Conservation (phyloP, 2,329 filamentous ascomycete species). For the Apiospora sp. region DNA sequence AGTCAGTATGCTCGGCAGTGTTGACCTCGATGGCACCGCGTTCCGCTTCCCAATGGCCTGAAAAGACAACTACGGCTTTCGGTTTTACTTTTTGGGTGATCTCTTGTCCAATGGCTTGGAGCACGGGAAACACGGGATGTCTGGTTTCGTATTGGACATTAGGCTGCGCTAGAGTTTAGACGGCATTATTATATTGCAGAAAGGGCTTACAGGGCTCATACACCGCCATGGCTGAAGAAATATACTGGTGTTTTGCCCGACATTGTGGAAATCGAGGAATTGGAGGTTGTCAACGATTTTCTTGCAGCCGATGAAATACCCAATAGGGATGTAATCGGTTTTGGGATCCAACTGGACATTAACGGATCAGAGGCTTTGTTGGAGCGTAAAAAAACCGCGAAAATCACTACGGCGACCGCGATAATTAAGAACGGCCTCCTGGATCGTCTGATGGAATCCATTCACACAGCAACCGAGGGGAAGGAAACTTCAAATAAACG, state of each 20-base stretch:
- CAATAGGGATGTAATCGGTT: constrained; percentile 30
- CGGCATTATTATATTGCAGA: neutral
- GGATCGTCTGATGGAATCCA: neutral
- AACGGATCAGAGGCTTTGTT: constrained; percentile 29
- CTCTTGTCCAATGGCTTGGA: constrained; percentile 64
- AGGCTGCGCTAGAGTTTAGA: constrained; percentile 50
- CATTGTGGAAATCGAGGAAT: constrained; percentile 33
- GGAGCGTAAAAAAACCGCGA: constrained; percentile 38
- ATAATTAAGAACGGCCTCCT: constrained; percentile 30
- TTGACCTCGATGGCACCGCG: constrained; percentile 62
- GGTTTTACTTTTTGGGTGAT: constrained; percentile 68
- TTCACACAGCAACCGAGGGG: neutral
- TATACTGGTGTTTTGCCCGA: constrained; percentile 51
- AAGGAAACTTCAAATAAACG: neutral
- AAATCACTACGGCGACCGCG: constrained; percentile 30
- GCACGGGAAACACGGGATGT: constrained; percentile 71
- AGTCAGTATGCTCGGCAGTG: constrained; percentile 58
- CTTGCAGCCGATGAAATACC: constrained; percentile 23
- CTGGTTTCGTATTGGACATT: constrained; percentile 72
- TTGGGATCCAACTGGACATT: constrained; percentile 32
- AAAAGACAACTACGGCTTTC: constrained; percentile 69
- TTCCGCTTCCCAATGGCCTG: constrained; percentile 69
- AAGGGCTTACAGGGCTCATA: constrained; percentile 39
- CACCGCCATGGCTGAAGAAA: constrained; percentile 60
- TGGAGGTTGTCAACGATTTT: neutral